Evolutionary conservation across 208 protist genomes (phyloP).

Genomic region (Trypanosoma cruzi): DNA sequence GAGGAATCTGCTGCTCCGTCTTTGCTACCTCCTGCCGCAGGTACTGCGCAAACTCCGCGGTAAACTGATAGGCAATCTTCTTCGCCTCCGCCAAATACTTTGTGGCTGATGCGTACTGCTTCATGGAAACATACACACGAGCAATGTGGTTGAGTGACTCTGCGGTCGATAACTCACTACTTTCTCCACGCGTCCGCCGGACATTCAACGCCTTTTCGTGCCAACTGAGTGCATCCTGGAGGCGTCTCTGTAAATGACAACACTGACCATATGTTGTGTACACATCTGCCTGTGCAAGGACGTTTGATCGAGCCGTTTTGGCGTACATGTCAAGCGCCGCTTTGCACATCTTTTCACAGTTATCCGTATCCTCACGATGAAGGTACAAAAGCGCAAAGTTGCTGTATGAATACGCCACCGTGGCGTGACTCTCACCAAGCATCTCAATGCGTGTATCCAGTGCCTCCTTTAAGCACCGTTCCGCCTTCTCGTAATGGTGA

Average conservation of each 20-base stretch:
- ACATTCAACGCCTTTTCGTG: conserved; percentile 89
- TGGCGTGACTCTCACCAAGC: conserved; percentile 87
- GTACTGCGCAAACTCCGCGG: conserved; percentile 65
- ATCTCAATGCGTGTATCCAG: conserved; percentile 87
- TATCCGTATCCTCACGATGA: conserved; percentile 61
- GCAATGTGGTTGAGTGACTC: conserved; percentile 90
- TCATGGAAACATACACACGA: conserved; percentile 69
- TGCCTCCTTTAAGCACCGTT: conserved; percentile 85
- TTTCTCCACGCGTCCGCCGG: conserved; percentile 83
- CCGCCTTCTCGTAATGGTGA: conserved; percentile 89
- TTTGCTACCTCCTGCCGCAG: conserved; percentile 77
- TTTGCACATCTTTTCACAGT: conserved; percentile 82
- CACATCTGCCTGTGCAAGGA: conserved; percentile 87
- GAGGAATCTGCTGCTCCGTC: conserved; percentile 80
- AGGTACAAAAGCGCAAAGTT: conserved; percentile 88
- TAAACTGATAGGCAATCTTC: conserved; percentile 72
- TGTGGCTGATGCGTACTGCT: conserved; percentile 67
- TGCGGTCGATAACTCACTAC: conserved; percentile 69
- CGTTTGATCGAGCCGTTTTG: conserved; percentile 85
- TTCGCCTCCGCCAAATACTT: conserved; percentile 70
- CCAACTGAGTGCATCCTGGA: conserved; percentile 59
- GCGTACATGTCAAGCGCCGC: conserved; percentile 83
- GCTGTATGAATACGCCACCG: conserved; percentile 91
- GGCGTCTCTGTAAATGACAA: conserved; percentile 60
- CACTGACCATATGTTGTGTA: conserved; percentile 82